Percentiles rank a stretch among this genome's conserved stretches.
Conservation (phyloP, 345 rosid species). For the Dipteronia sinensis region DNA sequence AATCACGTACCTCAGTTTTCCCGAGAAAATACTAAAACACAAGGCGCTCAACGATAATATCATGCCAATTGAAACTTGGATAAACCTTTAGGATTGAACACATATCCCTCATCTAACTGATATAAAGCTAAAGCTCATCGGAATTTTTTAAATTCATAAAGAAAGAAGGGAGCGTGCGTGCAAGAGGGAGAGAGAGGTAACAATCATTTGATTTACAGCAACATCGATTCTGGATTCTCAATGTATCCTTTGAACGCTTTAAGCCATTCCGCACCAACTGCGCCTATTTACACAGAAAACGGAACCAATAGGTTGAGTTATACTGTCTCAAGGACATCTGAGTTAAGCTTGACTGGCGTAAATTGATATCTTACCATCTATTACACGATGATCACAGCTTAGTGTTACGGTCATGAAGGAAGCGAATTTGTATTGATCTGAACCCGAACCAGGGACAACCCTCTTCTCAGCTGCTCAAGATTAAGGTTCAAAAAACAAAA, state of each 20-base stretch:
- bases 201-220: conserved; percentile 47
- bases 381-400: conserved; percentile 97
- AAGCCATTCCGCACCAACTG: conserved; percentile 95
- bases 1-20: neutral
- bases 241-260: conserved; percentile 92
- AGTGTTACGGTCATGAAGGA: conserved; percentile 86
- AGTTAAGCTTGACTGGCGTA: neutral
- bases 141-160: neutral
- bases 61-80: conserved; percentile 1
- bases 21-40: neutral
- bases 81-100: conserved; percentile 7
- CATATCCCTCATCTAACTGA: neutral
- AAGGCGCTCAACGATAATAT: neutral
- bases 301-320: conserved; percentile 3
- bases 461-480: conserved; percentile 80
- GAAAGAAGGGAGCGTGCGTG: too few relatives aligned
- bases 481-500: neutral
- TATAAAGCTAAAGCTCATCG: neutral
- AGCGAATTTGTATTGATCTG: conserved; percentile 69
- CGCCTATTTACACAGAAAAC: conserved; percentile 48
- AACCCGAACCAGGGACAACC: conserved; percentile 68
- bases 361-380: conserved; percentile 58
- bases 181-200: neutral
- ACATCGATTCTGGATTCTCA: conserved; percentile 93
- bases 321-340: neutral